A percentile compares a stretch with the other conserved stretches of the same genome.
phyloP scores from a whole-genome alignment of 805 yeast genomes.

The Hagleromyces aurorensis region DNA sequence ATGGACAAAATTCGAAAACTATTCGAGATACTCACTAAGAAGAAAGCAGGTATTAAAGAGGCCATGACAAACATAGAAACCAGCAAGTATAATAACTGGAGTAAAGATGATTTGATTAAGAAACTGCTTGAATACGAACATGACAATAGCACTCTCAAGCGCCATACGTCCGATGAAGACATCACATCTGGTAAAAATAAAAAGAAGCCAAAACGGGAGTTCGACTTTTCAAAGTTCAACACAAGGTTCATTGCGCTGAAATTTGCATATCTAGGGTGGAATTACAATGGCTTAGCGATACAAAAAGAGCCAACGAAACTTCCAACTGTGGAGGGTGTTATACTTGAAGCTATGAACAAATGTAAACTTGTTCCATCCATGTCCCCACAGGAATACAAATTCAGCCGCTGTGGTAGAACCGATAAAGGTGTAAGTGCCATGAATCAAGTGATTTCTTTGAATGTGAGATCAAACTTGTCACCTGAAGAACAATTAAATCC shows the following conservation, averaged over 20 bases:
- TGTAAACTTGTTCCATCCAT: slow-evolving; percentile 56
- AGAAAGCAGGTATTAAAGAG: not conserved
- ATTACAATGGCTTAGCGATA: slow-evolving; percentile 81
- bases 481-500: slow-evolving; percentile 54
- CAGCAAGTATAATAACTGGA: slow-evolving; percentile 49
- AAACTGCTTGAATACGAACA: slow-evolving; percentile 50
- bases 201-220: slow-evolving; percentile 34
- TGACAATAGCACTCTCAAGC: slow-evolving; percentile 2
- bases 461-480: slow-evolving; percentile 60
- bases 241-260: slow-evolving; percentile 68
- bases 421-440: slow-evolving; percentile 96
- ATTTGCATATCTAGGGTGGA: slow-evolving; percentile 92
- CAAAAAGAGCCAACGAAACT: slow-evolving; percentile 70
- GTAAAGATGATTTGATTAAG: slow-evolving; percentile 53
- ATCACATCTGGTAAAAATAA: slow-evolving; percentile 9
- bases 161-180: slow-evolving; percentile 1
- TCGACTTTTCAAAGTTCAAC: slow-evolving; percentile 58
- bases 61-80: slow-evolving; percentile 7
- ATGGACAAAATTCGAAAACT: too few species aligned
- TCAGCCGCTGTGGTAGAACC: slow-evolving; percentile 91
- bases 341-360: slow-evolving; percentile 61
- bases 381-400: slow-evolving; percentile 55
- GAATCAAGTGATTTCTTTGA: slow-evolving; percentile 83
- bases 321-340: slow-evolving; percentile 79
- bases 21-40: too few species aligned